A percentile compares a stretch with the other conserved stretches of the same genome.
These are phyloP conservation scores for Pythium rishiriense DNA, from an alignment of 352 stramenopile species.

Conservation along the genomic window DNA sequence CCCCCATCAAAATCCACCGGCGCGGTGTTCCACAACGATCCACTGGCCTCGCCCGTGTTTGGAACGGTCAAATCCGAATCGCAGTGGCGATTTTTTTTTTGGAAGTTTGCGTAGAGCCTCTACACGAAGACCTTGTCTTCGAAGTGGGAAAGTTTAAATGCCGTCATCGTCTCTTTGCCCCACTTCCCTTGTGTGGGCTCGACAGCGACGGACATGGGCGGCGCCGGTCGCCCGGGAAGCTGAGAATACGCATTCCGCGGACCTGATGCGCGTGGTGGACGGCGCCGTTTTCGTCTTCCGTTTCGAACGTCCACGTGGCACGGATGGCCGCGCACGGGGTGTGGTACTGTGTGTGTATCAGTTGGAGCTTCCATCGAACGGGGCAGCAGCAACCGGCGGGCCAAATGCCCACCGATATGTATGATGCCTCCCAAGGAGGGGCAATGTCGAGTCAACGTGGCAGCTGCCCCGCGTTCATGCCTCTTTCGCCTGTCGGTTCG, in stretches of 20 bases:
- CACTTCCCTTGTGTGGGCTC: neutral
- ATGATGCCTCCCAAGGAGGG: neutral
- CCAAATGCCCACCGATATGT: neutral
- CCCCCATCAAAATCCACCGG: neutral
- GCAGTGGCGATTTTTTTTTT: no score
- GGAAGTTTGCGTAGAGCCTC: neutral
- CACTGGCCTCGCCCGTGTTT: no score
- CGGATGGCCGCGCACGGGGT: neutral
- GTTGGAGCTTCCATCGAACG: neutral
- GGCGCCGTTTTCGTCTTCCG: neutral
- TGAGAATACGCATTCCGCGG: no score
- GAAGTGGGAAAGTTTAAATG: no score
- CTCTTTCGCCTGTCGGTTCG: no score
- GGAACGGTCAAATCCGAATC: no score
- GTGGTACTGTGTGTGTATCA: slow-evolving; percentile 2
- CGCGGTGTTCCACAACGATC: no score
- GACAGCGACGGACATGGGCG: neutral
- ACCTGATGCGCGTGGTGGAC: no score
- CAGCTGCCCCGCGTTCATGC: no score
- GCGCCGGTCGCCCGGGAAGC: no score
- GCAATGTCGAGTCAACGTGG: neutral
- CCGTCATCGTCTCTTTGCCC: no score
- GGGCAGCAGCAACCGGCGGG: neutral
- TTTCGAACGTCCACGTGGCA: slow-evolving; percentile 4
- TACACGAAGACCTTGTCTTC: neutral